Percentiles rank a stretch among this genome's conserved stretches.
These are phyloP conservation scores for Aspergillus vadensis DNA, from an alignment of 2,329 filamentous ascomycete genomes.

Conservation along the genomic window DNA sequence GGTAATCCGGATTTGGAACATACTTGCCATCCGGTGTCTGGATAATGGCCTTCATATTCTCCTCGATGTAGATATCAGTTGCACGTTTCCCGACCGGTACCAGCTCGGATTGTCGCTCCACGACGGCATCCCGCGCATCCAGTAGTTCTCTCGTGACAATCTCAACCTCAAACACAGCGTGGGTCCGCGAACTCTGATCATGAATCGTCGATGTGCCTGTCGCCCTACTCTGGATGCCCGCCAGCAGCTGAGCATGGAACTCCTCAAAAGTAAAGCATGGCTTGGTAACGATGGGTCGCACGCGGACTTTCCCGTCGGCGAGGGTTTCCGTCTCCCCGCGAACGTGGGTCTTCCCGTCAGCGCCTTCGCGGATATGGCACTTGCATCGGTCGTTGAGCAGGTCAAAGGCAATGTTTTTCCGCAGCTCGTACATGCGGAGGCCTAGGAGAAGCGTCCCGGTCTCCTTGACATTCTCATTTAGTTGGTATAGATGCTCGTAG, in stretches of 20 bases:
- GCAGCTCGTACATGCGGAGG: constrained; percentile 46
- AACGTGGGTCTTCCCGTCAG: constrained; percentile 44
- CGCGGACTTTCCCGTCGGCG: constrained; percentile 44
- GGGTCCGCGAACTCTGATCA: constrained; percentile 50
- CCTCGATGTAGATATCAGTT: constrained; percentile 45
- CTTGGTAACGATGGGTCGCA: constrained; percentile 38
- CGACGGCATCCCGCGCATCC: constrained; percentile 40
- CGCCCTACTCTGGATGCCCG: constrained; percentile 34
- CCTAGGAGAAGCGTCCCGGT: constrained; percentile 18
- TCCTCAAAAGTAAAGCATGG: constrained; percentile 39
- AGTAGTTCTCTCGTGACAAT: constrained; percentile 42
- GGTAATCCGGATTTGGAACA: constrained; percentile 38
- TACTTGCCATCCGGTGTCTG: constrained; percentile 36
- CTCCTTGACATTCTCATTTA: constrained; percentile 33
- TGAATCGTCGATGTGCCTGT: constrained; percentile 46
- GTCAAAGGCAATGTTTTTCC: constrained; percentile 47
- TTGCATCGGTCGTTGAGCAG: constrained; percentile 42
- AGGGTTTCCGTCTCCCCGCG: constrained; percentile 48
- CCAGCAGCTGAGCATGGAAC: constrained; percentile 31
- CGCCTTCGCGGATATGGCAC: constrained; percentile 47
- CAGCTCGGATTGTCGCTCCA: constrained; percentile 48
- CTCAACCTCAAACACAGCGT: constrained; percentile 48
- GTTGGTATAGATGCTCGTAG: constrained; percentile 24
- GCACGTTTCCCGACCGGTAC: constrained; percentile 49
- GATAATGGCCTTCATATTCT: constrained; percentile 37